phyloP scores from a whole-genome alignment of 495 filamentous ascomycete genomes.

The Neurospora sp. region DNA sequence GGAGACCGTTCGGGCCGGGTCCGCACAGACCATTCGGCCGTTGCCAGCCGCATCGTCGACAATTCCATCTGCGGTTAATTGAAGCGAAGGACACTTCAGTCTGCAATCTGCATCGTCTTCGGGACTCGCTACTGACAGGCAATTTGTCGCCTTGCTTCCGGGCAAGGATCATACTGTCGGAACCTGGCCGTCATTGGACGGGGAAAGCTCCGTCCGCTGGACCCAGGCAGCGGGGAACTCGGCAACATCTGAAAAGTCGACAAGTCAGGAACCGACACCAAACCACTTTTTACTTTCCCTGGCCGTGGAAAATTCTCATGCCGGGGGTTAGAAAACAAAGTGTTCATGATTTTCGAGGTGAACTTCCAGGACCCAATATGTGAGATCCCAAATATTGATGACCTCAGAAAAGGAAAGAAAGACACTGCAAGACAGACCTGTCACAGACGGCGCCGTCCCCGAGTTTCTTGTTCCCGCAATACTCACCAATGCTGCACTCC shows the following conservation, averaged over 20 bases:
- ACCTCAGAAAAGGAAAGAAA: background rate
- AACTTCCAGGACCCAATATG: background rate
- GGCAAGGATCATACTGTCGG: background rate
- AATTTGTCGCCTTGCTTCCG: background rate
- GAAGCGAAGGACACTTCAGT: background rate
- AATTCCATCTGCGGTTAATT: background rate
- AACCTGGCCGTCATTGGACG: background rate
- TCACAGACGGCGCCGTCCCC: background rate
- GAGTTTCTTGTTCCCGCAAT: background rate
- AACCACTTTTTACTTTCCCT: too few relatives aligned
- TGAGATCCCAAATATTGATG: background rate
- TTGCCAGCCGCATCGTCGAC: background rate
- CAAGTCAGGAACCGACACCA: background rate
- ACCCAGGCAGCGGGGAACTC: background rate
- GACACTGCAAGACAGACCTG: background rate
- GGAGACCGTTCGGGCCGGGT: background rate
- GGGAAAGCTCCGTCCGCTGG: background rate
- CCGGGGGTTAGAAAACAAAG: background rate
- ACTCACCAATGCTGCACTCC: background rate
- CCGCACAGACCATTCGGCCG: background rate
- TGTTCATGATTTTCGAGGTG: background rate
- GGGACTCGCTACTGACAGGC: background rate
- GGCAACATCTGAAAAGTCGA: background rate
- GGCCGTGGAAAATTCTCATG: background rate
- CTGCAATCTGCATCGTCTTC: background rate